Base-by-base conservation (phyloP, 2,329 filamentous ascomycete genomes). In the Pseudogymnoascus sp. region DNA sequence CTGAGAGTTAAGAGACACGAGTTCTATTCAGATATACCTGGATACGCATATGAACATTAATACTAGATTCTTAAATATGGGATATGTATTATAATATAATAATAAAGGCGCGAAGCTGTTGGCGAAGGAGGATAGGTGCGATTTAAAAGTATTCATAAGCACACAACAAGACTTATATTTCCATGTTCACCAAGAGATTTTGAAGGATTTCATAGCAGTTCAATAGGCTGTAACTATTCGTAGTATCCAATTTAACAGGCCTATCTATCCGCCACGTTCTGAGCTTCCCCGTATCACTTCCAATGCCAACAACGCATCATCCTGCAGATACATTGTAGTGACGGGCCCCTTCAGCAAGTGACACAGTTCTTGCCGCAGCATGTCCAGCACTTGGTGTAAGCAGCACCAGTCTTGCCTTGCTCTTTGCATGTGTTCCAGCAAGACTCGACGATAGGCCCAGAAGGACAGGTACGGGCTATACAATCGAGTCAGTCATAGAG, bases 321-420 rank as follows among this genome's bases (percentile, higher is more conserved):
- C 29, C 5, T 33, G 17, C 1, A 17, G 9, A 13, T 21, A 21
- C n/a, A 21, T 1, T 10, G 17, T 1, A 31, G 44, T 31, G 26
- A 44, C 2, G 8, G 1, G 1, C 26, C 4, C 26, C 4, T 54
- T 54, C 17, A 54, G n/a, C 44, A 54, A n/a, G 44, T 54, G 4
- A 29, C 33, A 9, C 29, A 54, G 9, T 8, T 33, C 15, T 8
- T 7, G 8, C 29, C 9, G 9, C 44, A 54, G 44, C 44, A 54
- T 17, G 17, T 54, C 44, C 26, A 54, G n/a, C 44, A 54, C 13
- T 17, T 54, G n/a, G 26, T 54, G 44, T 54, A 54, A 3, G 44
- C 44, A 54, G 44, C 44, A 54, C 44, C 44, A 54, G 44, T 54
- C 29, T 54, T 54, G n/a, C 29, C 44, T n/a, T 54, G 44, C 2